phyloP scores from a whole-genome alignment of 371 early-diverging fungal genomes.

The Mucor lusitanicus region DNA sequence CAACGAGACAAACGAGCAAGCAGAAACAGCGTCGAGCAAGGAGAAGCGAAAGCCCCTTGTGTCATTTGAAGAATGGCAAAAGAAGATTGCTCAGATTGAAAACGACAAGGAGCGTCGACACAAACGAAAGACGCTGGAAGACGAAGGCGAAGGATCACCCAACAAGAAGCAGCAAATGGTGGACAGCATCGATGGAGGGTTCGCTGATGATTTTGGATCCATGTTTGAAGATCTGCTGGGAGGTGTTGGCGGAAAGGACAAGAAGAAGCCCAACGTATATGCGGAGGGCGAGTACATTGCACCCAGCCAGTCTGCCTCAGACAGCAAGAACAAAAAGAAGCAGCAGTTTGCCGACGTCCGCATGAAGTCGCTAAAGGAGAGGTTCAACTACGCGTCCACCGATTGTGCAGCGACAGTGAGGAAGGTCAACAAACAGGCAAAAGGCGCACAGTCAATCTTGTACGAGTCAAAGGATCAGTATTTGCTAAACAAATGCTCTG shows the following conservation, averaged over 20 bases:
- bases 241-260: slow-evolving; percentile 12
- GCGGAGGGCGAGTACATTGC: slow-evolving; percentile 36
- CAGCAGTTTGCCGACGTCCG: slow-evolving; percentile 27
- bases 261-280: slow-evolving; percentile 31
- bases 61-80: slow-evolving; percentile 47
- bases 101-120: slow-evolving; percentile 24
- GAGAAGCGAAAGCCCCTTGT: slow-evolving; percentile 18
- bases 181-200: slow-evolving; percentile 52
- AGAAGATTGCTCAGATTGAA: slow-evolving; percentile 25
- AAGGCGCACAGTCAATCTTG: slow-evolving; percentile 80
- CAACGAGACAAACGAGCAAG: not conserved
- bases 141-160: not conserved
- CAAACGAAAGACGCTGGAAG: slow-evolving; percentile 18
- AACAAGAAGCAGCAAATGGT: slow-evolving; percentile 36
- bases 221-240: slow-evolving; percentile 41
- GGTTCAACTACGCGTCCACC: slow-evolving; percentile 91
- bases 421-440: slow-evolving; percentile 82
- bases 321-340: slow-evolving; percentile 7
- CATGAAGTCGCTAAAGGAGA: slow-evolving; percentile 66
- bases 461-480: slow-evolving; percentile 91
- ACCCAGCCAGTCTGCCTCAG: slow-evolving; percentile 18
- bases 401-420: slow-evolving; percentile 94
- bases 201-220: slow-evolving; percentile 49
- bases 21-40: not conserved
- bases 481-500: slow-evolving; percentile 89